Evolutionary conservation across 73 alveolate species (phyloP).

Genomic region (Paraurostyla sp.): DNA sequence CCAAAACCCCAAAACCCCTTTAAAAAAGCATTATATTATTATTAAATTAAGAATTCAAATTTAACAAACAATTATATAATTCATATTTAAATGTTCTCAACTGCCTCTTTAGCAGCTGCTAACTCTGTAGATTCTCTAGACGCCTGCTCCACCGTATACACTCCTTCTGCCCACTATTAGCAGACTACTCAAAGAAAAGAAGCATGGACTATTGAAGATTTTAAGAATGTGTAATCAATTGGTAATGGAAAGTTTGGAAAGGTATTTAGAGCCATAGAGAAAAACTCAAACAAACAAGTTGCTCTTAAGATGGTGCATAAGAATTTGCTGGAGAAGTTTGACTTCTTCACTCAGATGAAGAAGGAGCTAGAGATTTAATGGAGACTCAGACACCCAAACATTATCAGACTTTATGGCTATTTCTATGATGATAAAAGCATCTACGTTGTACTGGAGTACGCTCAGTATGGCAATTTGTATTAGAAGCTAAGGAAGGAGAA

Average conservation of each 20-base stretch:
- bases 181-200: neutral
- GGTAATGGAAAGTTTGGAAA: constrained; percentile 77
- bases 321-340: constrained; percentile 44
- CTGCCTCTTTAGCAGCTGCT: neutral
- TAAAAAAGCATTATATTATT: neutral
- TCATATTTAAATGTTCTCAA: too few relatives aligned
- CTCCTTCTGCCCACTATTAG: neutral
- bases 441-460: constrained; percentile 80
- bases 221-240: constrained; percentile 18
- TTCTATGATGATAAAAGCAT: constrained; percentile 80
- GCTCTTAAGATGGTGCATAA: constrained; percentile 70
- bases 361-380: constrained; percentile 79
- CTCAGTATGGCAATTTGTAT: constrained; percentile 80
- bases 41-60: too few relatives aligned
- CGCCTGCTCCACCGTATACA: neutral
- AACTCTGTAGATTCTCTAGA: neutral
- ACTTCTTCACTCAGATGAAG: constrained; percentile 63
- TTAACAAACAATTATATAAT: too few relatives aligned
- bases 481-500: constrained; percentile 60
- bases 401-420: constrained; percentile 75
- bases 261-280: constrained; percentile 68
- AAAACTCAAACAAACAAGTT: constrained; percentile 17
- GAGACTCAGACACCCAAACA: constrained; percentile 82
- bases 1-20: too few relatives aligned
- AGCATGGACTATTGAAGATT: constrained; percentile 64